These are phyloP conservation scores for Melastoma malabathricum DNA, from an alignment of 345 rosid genomes.

Conservation along the genomic window DNA sequence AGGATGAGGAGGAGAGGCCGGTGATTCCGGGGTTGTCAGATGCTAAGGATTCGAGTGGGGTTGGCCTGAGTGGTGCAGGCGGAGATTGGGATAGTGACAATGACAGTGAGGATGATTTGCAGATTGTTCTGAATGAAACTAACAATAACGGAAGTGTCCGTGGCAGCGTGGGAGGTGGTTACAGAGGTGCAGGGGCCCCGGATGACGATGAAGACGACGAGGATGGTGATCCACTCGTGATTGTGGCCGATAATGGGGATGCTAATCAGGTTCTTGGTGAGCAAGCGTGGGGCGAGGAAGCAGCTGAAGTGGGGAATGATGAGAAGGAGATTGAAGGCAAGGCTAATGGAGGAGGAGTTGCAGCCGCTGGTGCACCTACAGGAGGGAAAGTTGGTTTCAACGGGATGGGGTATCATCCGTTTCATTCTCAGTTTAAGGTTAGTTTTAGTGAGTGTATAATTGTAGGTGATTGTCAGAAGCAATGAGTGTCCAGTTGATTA, in stretches of 20 bases:
- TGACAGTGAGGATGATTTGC: slow-evolving; percentile 95
- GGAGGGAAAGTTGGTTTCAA: slow-evolving; percentile 52
- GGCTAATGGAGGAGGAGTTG: slow-evolving; percentile 9
- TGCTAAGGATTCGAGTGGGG: slow-evolving; percentile 10
- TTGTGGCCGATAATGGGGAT: slow-evolving; percentile 48
- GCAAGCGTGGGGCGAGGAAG: slow-evolving; percentile 69
- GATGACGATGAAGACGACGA: slow-evolving; percentile 44
- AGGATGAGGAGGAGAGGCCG: slow-evolving; percentile 37
- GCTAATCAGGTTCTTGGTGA: slow-evolving; percentile 44
- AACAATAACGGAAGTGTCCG: slow-evolving; percentile 25
- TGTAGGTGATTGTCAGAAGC: no score
- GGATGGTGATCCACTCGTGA: slow-evolving; percentile 63
- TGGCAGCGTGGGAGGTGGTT: slow-evolving; percentile 33
- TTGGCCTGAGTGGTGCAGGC: slow-evolving; percentile 19
- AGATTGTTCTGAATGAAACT: slow-evolving; percentile 66
- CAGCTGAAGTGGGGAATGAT: slow-evolving; percentile 19
- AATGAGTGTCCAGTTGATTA: no score
- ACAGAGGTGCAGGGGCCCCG: slow-evolving; percentile 25
- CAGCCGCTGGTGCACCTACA: no score
- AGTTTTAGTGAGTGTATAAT: slow-evolving; percentile 19
- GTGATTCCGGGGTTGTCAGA: slow-evolving; percentile 50
- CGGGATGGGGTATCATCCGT: slow-evolving; percentile 79
- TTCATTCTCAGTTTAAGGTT: slow-evolving; percentile 99
- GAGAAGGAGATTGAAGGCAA: slow-evolving; percentile 39
- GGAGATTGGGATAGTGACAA: slow-evolving; percentile 58